Conservation (phyloP, 805 yeast species). For the Phaffomyces thermotolerans region DNA sequence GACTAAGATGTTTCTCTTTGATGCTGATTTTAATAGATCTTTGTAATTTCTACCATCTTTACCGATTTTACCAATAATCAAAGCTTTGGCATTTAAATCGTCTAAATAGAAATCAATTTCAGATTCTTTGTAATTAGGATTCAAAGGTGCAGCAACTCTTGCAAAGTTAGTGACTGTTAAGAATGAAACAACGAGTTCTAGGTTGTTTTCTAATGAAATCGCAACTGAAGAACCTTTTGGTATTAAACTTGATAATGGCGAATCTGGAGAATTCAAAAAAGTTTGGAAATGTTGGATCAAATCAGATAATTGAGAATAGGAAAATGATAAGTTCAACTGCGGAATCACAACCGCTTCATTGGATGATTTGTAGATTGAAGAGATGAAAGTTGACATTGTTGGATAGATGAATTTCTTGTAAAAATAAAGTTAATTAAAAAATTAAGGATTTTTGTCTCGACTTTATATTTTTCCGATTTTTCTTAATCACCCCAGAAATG, state of each 20-base stretch:
- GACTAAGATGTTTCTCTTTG: slow-evolving; percentile 37
- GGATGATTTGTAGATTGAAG: slow-evolving; percentile 2
- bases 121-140: slow-evolving; percentile 49
- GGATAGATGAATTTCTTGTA: not conserved
- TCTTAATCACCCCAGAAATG: not conserved
- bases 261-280: slow-evolving; percentile 32
- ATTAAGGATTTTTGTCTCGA: not conserved
- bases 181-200: slow-evolving; percentile 52
- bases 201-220: slow-evolving; percentile 51
- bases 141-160: slow-evolving; percentile 61
- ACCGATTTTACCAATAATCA: slow-evolving; percentile 48
- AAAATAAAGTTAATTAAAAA: too few species aligned
- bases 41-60: slow-evolving; percentile 27
- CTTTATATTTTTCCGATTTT: not conserved
- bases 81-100: slow-evolving; percentile 50
- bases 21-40: slow-evolving; percentile 46
- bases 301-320: slow-evolving; percentile 37
- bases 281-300: slow-evolving; percentile 44
- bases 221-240: slow-evolving; percentile 42
- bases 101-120: slow-evolving; percentile 61
- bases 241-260: slow-evolving; percentile 33
- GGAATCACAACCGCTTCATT: slow-evolving; percentile 8
- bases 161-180: slow-evolving; percentile 50
- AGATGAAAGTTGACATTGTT: slow-evolving; percentile 5
- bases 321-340: slow-evolving; percentile 19